Evolutionary conservation across 805 yeast genomes (phyloP).

Genomic region (Candida koratica): DNA sequence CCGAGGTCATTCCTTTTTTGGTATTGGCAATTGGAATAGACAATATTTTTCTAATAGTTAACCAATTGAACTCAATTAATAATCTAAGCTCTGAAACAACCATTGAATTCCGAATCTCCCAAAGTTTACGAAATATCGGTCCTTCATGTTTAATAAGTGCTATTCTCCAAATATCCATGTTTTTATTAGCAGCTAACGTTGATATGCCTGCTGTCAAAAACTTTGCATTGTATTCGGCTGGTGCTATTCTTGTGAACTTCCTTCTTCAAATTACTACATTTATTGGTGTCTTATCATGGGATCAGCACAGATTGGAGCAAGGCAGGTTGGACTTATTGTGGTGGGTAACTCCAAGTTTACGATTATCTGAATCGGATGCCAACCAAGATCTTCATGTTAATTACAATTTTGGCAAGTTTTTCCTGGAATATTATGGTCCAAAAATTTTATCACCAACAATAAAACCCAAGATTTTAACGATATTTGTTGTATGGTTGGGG

Average conservation of each 20-base stretch:
- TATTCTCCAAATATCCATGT: constrained; percentile 72
- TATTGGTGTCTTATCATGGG: constrained; percentile 65
- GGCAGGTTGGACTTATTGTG: constrained; percentile 61
- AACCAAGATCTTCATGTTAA: constrained; percentile 15
- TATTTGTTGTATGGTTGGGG: constrained; percentile 63
- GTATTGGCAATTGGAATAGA: constrained; percentile 96
- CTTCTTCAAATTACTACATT: constrained; percentile 78
- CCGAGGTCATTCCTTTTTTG: constrained; percentile 93
- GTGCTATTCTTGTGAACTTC: constrained; percentile 76
- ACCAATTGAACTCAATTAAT: constrained; percentile 59
- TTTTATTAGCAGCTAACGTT: constrained; percentile 72
- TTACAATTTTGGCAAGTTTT: constrained; percentile 28
- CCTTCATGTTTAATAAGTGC: constrained; percentile 84
- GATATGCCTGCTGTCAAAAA: constrained; percentile 95
- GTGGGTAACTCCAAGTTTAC: constrained; percentile 37
- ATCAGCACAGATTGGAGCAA: constrained; percentile 57
- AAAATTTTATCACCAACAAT: constrained; percentile 46
- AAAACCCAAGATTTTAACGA: constrained; percentile 45
- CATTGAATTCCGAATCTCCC: constrained; percentile 56
- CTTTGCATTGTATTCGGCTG: constrained; percentile 87
- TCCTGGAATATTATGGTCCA: constrained; percentile 56
- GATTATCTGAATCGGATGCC: constrained; percentile 8
- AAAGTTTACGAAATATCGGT: constrained; percentile 70
- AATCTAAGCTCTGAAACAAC: not conserved
- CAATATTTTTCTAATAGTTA: constrained; percentile 81